These are phyloP conservation scores for Clarkia xantiana DNA, from an alignment of 345 rosid genomes.

Conservation along the genomic window DNA sequence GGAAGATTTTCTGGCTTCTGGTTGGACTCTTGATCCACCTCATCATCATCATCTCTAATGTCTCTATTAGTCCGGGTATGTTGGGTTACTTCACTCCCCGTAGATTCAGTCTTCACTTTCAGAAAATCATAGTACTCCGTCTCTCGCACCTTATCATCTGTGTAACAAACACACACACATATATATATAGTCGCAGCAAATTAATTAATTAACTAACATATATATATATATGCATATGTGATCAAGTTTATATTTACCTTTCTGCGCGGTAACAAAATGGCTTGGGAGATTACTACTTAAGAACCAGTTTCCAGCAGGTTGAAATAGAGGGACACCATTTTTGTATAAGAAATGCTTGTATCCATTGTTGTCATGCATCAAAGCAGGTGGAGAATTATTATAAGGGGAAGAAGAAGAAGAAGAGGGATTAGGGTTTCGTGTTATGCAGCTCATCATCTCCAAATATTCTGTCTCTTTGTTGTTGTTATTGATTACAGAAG, in stretches of 20 bases:
- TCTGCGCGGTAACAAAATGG: too few species aligned
- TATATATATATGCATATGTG: not conserved
- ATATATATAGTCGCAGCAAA: not conserved
- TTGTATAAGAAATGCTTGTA: too few species aligned
- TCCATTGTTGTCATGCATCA: not conserved
- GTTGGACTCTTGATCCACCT: not conserved
- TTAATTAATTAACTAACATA: too few species aligned
- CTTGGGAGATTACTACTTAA: too few species aligned
- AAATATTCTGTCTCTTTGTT: slow-evolving; percentile 1
- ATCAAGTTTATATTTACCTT: too few species aligned
- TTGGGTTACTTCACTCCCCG: slow-evolving; percentile 10
- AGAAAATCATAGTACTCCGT: slow-evolving; percentile 13
- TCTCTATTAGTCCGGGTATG: slow-evolving; percentile 6
- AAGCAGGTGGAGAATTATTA: not conserved
- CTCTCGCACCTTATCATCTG: slow-evolving; percentile 5
- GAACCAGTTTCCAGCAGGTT: too few species aligned
- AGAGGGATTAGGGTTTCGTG: not conserved
- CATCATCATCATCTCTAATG: not conserved
- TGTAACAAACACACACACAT: not conserved
- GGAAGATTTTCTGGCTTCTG: not conserved
- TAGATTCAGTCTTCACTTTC: slow-evolving; percentile 10
- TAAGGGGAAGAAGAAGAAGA: not conserved
- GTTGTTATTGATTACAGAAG: not conserved
- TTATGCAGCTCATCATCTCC: slow-evolving; percentile 2
- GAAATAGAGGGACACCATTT: too few species aligned